phyloP scores from a whole-genome alignment of 2,329 filamentous ascomycete species.

The Colletotrichum viniferum region DNA sequence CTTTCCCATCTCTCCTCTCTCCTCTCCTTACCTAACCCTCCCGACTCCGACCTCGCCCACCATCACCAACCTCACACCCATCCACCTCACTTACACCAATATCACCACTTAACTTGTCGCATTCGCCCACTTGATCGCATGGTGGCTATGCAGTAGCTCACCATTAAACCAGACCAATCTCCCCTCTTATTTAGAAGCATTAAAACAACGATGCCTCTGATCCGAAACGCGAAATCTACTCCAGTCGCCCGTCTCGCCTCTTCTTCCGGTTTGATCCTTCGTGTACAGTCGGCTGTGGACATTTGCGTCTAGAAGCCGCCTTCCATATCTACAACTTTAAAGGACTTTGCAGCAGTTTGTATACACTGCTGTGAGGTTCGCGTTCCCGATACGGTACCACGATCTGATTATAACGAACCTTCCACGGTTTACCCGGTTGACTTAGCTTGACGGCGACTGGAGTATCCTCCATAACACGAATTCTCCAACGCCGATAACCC shows the following conservation, averaged over 20 bases:
- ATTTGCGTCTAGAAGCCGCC: constrained; percentile 46
- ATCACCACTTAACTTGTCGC: constrained; percentile 3
- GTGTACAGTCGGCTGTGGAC: constrained; percentile 54
- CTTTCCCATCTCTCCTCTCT: neutral
- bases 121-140: constrained; percentile 24
- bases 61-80: neutral
- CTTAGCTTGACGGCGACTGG: constrained; percentile 38
- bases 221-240: constrained; percentile 48
- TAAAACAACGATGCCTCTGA: constrained; percentile 62
- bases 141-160: constrained; percentile 32
- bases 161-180: constrained; percentile 33
- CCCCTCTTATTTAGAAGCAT: constrained; percentile 35
- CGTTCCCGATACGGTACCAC: constrained; percentile 37
- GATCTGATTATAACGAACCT: constrained; percentile 28
- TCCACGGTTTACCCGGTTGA: constrained; percentile 35
- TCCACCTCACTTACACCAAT: neutral
- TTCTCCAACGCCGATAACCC: constrained; percentile 11
- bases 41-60: neutral
- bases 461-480: constrained; percentile 26
- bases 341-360: constrained; percentile 39
- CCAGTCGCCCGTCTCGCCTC: constrained; percentile 68
- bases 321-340: constrained; percentile 44
- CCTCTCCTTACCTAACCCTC: neutral
- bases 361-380: constrained; percentile 45
- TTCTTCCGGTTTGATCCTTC: constrained; percentile 64